Evolutionary conservation across 1,284 basidiomycete genomes (phyloP), one percentile per base, ranked within the genome.

Genomic region (Ustilago nuda): DNA sequence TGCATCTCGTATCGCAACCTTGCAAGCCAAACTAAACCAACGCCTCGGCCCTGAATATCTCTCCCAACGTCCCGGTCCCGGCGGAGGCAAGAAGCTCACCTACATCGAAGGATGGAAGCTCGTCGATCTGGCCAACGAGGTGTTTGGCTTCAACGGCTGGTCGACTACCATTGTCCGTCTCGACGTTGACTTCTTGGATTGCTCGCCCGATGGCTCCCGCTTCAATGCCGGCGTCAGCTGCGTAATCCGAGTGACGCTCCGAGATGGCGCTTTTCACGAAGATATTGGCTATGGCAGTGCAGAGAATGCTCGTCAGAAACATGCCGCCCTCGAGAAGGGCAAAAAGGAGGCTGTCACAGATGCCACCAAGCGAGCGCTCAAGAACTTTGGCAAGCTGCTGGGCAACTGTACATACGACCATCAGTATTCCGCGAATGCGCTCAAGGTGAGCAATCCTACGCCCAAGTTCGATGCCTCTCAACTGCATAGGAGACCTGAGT

Each of bases 61-160:
- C 63, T 93, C 93, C 2, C 91, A 92, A 73, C 89, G 95, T n/a
- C 92, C 93, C 1, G 95, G 95, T 2, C 94, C 93, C 0, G 92
- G 92, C 8, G 83, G 83, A n/a, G 67, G 78, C 37, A 70, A 69
- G 15, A 97, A 95, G 86, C 88, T 99, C 61, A 95, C 93, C 8
- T 99, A 99, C 84, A 92, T 94, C 3, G 96, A 98, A 86, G 97
- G 96, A 0, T 98, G 95, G 95, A 95, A 94, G 87, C 78, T 77
- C 9, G 79, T 81, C 30, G 78, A 82, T 32, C 66, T 99, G 30
- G 96, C 96, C 1, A 99, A 99, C 86, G 95, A 99, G 81, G 93
- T 99, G 41, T 99, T 99, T 87, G 96, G 96, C 1, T 98, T 95
- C 88, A 95, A 98, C 76, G 97, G 97, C 11, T 99, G 96, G 96